These are phyloP conservation scores for Tricholoma matsutake DNA, from an alignment of 768 basidiomycete species.

Conservation along the genomic window DNA sequence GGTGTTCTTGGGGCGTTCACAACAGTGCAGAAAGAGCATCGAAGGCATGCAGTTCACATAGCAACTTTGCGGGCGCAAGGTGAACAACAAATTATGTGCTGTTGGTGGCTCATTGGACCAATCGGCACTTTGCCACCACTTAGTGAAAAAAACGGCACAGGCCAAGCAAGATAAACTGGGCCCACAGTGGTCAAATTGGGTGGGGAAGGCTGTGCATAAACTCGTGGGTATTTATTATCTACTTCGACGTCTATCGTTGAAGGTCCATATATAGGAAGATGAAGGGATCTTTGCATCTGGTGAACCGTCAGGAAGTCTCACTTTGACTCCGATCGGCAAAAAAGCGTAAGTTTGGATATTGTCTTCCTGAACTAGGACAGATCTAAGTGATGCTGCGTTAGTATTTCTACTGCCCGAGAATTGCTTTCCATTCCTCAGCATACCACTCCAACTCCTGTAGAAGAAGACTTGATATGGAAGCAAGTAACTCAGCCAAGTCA, in stretches of 20 bases:
- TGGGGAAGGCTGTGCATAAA: conserved; percentile 41
- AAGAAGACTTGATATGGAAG: conserved; percentile 39
- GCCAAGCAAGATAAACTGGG: conserved; percentile 43
- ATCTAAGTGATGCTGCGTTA: conserved; percentile 10
- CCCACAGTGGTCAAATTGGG: conserved; percentile 47
- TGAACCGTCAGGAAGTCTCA: conserved; percentile 33
- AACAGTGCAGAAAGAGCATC: conserved; percentile 42
- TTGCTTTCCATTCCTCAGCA: conserved; percentile 24
- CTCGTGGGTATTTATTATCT: conserved; percentile 30
- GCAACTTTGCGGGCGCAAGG: conserved; percentile 47
- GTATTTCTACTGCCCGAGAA: conserved; percentile 33
- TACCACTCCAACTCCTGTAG: conserved; percentile 20
- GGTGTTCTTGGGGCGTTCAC: conserved; percentile 47
- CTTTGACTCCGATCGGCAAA: conserved; percentile 42
- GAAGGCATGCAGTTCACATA: conserved; percentile 41
- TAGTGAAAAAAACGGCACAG: conserved; percentile 46
- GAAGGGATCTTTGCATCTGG: conserved; percentile 40
- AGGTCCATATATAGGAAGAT: conserved; percentile 30
- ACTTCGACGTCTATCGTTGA: background rate
- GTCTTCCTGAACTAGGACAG: background rate
- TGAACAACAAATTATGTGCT: conserved; percentile 11
- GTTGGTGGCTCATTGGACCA: background rate
- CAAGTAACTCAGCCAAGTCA: conserved; percentile 27
- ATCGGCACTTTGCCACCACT: background rate
- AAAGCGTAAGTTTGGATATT: conserved; percentile 37